Base-by-base conservation (phyloP, 164 flowering plant species). In the Vitis riparia region DNA sequence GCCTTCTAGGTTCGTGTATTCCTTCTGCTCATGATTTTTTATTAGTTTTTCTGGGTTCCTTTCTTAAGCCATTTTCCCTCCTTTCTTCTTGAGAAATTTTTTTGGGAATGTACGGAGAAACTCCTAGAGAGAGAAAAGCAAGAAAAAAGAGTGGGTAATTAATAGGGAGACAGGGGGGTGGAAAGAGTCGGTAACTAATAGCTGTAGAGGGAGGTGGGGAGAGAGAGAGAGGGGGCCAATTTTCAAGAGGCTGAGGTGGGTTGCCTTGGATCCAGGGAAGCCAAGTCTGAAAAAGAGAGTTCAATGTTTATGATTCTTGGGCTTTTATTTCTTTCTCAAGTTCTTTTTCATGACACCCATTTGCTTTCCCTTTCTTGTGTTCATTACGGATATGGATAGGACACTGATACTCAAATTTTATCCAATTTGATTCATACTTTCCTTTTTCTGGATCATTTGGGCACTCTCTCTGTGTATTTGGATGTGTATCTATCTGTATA, bases 251-350 rank as follows among this genome's bases (percentile, higher is more conserved):
- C 50, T 66, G 68, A 66, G 11, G 66, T 59, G 30, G 17, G 53
- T 75, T 75, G 71, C 78, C 73, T 57, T 2, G 29, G 66, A 48
- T 70, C 59, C 67, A 66, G 67, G 78, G 67, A 66, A 75, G 63
- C 23, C 51, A 30, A 58, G 49, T 51, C 47, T 73, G 44, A 37
- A 37, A 37, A 37, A 37, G 44, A 37, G 44, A 37, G 44, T 37
- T 37, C 44, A 37, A 37, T 37, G 44, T 37, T 37, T 37, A 37
- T 37, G 7, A 6, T 6, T 74, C 69, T 73, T 69, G 51, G 65
- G 65, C 27, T 47, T 59, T 47, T 66, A 57, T 73, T 11, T 8
- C 19, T 32, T 11, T 55, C 67, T 19, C 47, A 5, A 14, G 51
- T 29, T 67, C 47, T 32, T 59, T 73, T 47, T 44, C 19, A 10